These are phyloP conservation scores for Ophiobolus disseminans DNA, from an alignment of 2,329 filamentous ascomycete species.

Conservation along the genomic window DNA sequence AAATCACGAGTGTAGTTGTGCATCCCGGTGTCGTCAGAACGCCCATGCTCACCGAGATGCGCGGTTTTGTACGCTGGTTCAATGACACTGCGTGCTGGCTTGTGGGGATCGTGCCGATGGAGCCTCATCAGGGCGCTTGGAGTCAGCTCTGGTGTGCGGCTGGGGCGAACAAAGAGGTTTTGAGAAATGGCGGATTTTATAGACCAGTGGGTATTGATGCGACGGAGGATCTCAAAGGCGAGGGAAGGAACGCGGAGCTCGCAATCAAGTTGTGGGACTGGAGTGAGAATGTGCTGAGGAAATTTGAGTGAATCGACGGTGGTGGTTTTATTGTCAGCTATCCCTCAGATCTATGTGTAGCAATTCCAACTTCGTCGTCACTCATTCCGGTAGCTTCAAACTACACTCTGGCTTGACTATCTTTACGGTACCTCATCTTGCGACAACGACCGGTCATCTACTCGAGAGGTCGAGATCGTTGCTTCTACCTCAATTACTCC, in stretches of 20 bases:
- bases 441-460: conserved; percentile 14
- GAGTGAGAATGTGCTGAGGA: conserved; percentile 23
- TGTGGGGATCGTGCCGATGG: conserved; percentile 2
- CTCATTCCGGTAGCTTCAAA: no score
- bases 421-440: no score
- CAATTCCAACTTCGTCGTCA: no score
- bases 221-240: conserved; percentile 12
- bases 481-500: conserved; percentile 9
- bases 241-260: conserved; percentile 15
- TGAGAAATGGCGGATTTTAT: conserved; percentile 50
- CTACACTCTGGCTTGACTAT: no score
- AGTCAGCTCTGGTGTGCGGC: conserved; percentile 48
- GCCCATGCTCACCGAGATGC: conserved; percentile 4
- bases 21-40: conserved; percentile 54
- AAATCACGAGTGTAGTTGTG: conserved; percentile 47
- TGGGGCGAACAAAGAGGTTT: conserved; percentile 29
- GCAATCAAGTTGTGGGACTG: conserved; percentile 24
- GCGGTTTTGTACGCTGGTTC: conserved; percentile 10
- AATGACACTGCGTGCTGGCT: conserved; percentile 10
- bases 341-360: no score
- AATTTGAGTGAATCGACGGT: background rate
- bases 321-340: background rate
- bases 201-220: conserved; percentile 31
- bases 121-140: conserved; percentile 31
- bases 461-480: conserved; percentile 6